A percentile compares a stretch with the other conserved stretches of the same genome.
These are phyloP conservation scores for Yamadazyma pseudoaaseri DNA, from an alignment of 1,139 yeast genomes.

Conservation along the genomic window DNA sequence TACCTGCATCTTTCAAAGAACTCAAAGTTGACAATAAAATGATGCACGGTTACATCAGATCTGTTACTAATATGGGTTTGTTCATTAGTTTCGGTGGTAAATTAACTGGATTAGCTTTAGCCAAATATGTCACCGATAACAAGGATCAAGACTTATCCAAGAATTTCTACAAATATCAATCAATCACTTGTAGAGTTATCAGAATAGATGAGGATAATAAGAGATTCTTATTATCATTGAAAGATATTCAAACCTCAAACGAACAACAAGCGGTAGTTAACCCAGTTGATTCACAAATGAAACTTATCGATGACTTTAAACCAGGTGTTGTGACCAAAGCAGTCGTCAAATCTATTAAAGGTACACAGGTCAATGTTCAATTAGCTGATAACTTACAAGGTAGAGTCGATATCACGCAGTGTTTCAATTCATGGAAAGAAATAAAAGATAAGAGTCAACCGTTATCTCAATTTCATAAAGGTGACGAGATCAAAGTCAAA, in stretches of 20 bases:
- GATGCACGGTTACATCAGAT: conserved; percentile 73
- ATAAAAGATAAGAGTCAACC: conserved; percentile 63
- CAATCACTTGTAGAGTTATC: conserved; percentile 64
- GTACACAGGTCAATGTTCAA: conserved; percentile 72
- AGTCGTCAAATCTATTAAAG: conserved; percentile 59
- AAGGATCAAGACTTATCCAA: conserved; percentile 56
- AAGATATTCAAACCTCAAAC: conserved; percentile 25
- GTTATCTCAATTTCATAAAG: conserved; percentile 56
- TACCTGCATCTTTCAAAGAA: conserved; percentile 64
- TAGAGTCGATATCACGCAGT: conserved; percentile 73
- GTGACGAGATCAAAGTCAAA: conserved; percentile 58
- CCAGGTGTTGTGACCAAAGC: conserved; percentile 67
- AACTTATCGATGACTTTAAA: conserved; percentile 47
- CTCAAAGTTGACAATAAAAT: conserved; percentile 48
- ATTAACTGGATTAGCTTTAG: conserved; percentile 80
- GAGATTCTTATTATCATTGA: conserved; percentile 66
- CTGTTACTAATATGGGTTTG: conserved; percentile 74
- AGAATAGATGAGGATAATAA: conserved; percentile 65
- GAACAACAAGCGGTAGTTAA: conserved; percentile 35
- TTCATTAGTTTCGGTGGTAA: conserved; percentile 81
- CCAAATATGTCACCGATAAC: conserved; percentile 65
- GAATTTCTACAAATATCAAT: conserved; percentile 61
- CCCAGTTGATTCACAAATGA: conserved; percentile 59
- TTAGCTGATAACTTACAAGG: conserved; percentile 82
- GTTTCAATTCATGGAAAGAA: conserved; percentile 54